Evolutionary conservation across 1,284 basidiomycete species (phyloP).

Genomic region (Malassezia cuniculi): DNA sequence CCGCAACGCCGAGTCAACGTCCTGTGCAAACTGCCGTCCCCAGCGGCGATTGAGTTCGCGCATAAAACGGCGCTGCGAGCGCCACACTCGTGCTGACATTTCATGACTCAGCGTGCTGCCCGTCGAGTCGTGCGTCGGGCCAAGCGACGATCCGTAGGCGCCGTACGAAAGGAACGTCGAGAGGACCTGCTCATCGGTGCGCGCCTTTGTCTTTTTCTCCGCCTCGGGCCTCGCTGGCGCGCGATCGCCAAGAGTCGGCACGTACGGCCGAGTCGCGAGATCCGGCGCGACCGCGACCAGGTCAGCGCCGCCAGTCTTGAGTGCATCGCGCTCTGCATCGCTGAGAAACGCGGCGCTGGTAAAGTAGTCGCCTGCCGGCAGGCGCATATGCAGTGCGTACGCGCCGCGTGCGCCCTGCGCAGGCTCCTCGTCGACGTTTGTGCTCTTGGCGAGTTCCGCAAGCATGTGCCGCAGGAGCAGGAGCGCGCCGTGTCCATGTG

Average conservation of each 20-base stretch:
- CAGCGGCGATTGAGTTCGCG: background rate
- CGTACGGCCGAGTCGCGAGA: conserved; percentile 14
- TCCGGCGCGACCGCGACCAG: conserved; percentile 27
- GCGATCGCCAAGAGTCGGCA: conserved; percentile 20
- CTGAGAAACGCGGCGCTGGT: conserved; percentile 27
- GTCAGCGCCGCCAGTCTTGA: conserved; percentile 29
- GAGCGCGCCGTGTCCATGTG: background rate
- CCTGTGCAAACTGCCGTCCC: conserved; percentile 7
- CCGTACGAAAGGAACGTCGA: conserved; percentile 31
- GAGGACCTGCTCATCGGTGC: too few species aligned
- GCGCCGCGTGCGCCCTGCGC: too few species aligned
- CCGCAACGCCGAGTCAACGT: conserved; percentile 9
- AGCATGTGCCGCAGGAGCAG: conserved; percentile 7
- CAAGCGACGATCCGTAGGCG: conserved; percentile 26
- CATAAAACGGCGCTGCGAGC: background rate
- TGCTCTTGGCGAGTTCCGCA: background rate
- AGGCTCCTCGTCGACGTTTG: too few species aligned
- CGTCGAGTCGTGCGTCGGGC: conserved; percentile 31
- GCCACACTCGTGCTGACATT: conserved; percentile 16
- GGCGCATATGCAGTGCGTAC: conserved; percentile 38
- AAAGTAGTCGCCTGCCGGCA: conserved; percentile 38
- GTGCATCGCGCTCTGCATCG: conserved; percentile 6
- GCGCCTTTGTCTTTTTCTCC: background rate
- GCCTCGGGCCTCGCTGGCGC: conserved; percentile 1
- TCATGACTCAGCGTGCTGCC: conserved; percentile 17